phyloP scores from a whole-genome alignment of 352 stramenopile genomes.

The Stephanocyclus meneghinianus region DNA sequence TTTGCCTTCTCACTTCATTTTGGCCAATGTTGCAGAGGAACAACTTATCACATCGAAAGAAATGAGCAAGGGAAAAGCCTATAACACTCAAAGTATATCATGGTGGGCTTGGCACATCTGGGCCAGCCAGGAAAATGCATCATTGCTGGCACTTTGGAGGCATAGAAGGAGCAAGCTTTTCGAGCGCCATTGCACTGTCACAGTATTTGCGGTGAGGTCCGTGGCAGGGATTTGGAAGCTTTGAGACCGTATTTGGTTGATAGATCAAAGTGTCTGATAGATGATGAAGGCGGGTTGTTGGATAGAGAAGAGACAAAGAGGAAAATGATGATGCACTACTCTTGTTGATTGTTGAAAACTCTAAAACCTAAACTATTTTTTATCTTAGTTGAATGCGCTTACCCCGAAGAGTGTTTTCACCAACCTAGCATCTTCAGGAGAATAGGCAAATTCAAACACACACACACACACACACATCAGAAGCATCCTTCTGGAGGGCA shows the following conservation, averaged over 20 bases:
- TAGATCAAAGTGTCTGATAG: conserved; percentile 63
- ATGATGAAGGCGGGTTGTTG: conserved; percentile 49
- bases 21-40: conserved; percentile 91
- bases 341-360: too few species aligned
- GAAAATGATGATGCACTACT: background rate
- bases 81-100: conserved; percentile 75
- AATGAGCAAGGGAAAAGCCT: conserved; percentile 51
- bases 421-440: too few species aligned
- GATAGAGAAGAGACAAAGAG: conserved; percentile 3
- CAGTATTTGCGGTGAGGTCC: conserved; percentile 93
- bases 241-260: conserved; percentile 80
- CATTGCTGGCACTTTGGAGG: conserved; percentile 92
- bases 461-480: conserved; percentile 1
- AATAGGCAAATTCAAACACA: too few species aligned
- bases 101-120: conserved; percentile 95
- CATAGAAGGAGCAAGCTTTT: conserved; percentile 93
- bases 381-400: too few species aligned
- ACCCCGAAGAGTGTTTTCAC: too few species aligned
- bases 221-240: conserved; percentile 95
- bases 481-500: conserved; percentile 55
- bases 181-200: conserved; percentile 94
- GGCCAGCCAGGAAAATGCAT: conserved; percentile 91
- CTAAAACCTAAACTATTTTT: too few species aligned
- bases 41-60: conserved; percentile 94
- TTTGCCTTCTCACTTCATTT: conserved; percentile 97